These are phyloP conservation scores for Lactarius hengduanensis DNA, from an alignment of 768 basidiomycete genomes.

Conservation along the genomic window DNA sequence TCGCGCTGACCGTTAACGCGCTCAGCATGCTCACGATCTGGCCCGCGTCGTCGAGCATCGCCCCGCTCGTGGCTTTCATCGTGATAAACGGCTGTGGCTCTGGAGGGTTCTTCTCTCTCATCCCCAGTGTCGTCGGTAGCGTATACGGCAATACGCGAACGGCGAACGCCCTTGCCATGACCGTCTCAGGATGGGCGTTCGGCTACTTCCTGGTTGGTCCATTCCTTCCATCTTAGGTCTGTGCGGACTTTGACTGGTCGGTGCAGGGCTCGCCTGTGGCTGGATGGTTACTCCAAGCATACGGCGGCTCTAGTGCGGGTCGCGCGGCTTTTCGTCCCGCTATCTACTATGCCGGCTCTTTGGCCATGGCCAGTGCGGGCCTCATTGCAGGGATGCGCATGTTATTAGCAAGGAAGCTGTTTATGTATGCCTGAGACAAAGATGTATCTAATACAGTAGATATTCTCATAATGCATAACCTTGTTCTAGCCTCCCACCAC, in stretches of 20 bases:
- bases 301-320: conserved; percentile 31
- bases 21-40: conserved; percentile 36
- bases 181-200: conserved; percentile 36
- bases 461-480: too few species aligned
- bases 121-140: conserved; percentile 36
- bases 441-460: too few species aligned
- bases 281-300: conserved; percentile 33
- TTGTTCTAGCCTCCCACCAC: too few species aligned
- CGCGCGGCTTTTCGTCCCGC: conserved; percentile 34
- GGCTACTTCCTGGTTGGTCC: conserved; percentile 35
- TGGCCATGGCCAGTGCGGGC: conserved; percentile 32
- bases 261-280: conserved; percentile 35
- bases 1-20: conserved; percentile 34
- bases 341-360: conserved; percentile 35
- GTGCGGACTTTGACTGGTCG: background rate
- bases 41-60: conserved; percentile 27
- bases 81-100: conserved; percentile 35
- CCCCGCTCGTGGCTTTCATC: conserved; percentile 33
- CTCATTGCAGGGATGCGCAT: conserved; percentile 28
- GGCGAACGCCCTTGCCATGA: conserved; percentile 38
- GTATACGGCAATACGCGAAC: conserved; percentile 35
- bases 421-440: background rate
- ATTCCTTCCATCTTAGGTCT: background rate
- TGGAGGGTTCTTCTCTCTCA: conserved; percentile 38
- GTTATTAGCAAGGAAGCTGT: background rate